Conservation (phyloP, 805 yeast species). For the Yamadazyma sp. region DNA sequence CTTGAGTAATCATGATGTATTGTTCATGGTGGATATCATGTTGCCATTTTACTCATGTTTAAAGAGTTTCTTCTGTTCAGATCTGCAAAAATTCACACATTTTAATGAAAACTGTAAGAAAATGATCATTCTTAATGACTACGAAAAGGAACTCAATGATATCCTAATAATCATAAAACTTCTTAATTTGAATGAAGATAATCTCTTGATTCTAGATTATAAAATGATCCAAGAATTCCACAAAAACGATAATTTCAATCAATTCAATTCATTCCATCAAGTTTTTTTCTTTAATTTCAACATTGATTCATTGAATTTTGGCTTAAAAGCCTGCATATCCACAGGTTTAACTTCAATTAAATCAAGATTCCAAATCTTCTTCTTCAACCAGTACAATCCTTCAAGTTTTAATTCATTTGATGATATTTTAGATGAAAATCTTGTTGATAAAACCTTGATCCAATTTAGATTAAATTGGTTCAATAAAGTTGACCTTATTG, state of each 20-base stretch:
- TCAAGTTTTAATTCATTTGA: conserved; percentile 4
- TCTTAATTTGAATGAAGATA: conserved; percentile 16
- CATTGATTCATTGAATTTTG: conserved; percentile 17
- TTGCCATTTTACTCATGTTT: conserved; percentile 33
- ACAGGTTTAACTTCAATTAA: conserved; percentile 28
- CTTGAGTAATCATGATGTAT: conserved; percentile 35
- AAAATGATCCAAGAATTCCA: no score
- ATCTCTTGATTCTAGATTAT: conserved; percentile 16
- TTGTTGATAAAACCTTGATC: conserved; percentile 11
- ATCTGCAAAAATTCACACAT: background rate
- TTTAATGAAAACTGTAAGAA: conserved; percentile 13
- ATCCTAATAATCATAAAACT: conserved; percentile 31
- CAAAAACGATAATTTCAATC: conserved; percentile 4
- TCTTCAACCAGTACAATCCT: conserved; percentile 13
- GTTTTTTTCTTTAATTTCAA: conserved; percentile 21
- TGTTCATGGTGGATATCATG: conserved; percentile 30
- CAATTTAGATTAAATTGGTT: conserved; percentile 14
- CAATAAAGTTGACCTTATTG: conserved; percentile 6
- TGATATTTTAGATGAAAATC: conserved; percentile 3
- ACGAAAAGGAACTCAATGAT: conserved; percentile 32
- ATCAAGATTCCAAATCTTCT: conserved; percentile 20
- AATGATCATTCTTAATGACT: conserved; percentile 28
- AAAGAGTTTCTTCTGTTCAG: conserved; percentile 5
- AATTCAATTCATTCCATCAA: conserved; percentile 16
- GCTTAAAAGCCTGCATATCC: conserved; percentile 17